phyloP scores from a whole-genome alignment of 306 rosid species.

The Sechiopsis laciniata region DNA sequence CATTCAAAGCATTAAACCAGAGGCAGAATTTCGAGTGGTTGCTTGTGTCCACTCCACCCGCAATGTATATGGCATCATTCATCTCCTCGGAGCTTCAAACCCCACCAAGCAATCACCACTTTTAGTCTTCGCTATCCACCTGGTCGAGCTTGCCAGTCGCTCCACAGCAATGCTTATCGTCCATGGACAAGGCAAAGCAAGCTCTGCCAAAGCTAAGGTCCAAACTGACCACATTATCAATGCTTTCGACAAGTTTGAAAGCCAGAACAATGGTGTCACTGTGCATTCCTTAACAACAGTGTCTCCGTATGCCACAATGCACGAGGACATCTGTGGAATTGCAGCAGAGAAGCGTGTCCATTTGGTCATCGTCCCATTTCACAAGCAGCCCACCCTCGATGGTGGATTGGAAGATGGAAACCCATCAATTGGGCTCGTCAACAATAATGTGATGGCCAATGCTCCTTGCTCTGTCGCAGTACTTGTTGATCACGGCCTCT shows the following conservation, averaged over 20 bases:
- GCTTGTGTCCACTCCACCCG: constrained; percentile 35
- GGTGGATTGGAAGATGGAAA: constrained; percentile 30
- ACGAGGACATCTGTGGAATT: constrained; percentile 38
- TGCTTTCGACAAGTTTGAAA: constrained; percentile 27
- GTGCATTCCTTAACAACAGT: constrained; percentile 34
- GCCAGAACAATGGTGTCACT: constrained; percentile 11
- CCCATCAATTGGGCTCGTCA: constrained; percentile 26
- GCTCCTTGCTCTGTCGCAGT: constrained; percentile 33
- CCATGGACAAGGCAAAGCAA: constrained; percentile 28
- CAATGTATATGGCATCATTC: constrained; percentile 30
- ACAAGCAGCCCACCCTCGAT: constrained; percentile 20
- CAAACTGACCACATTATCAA: neutral
- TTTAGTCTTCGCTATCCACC: constrained; percentile 32
- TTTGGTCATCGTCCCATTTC: constrained; percentile 34
- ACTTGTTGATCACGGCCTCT: constrained; percentile 33
- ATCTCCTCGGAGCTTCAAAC: constrained; percentile 33
- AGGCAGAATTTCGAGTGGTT: constrained; percentile 33
- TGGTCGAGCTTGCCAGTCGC: constrained; percentile 36
- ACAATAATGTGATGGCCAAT: constrained; percentile 29
- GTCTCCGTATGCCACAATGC: constrained; percentile 39
- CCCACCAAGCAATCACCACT: constrained; percentile 35
- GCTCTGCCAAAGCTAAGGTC: neutral
- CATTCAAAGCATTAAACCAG: constrained; percentile 29
- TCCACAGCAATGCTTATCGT: constrained; percentile 45
- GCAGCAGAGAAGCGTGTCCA: constrained; percentile 34